These are phyloP conservation scores for Verticillium tricorpus DNA, from an alignment of 2,329 filamentous ascomycete genomes.

Conservation along the genomic window DNA sequence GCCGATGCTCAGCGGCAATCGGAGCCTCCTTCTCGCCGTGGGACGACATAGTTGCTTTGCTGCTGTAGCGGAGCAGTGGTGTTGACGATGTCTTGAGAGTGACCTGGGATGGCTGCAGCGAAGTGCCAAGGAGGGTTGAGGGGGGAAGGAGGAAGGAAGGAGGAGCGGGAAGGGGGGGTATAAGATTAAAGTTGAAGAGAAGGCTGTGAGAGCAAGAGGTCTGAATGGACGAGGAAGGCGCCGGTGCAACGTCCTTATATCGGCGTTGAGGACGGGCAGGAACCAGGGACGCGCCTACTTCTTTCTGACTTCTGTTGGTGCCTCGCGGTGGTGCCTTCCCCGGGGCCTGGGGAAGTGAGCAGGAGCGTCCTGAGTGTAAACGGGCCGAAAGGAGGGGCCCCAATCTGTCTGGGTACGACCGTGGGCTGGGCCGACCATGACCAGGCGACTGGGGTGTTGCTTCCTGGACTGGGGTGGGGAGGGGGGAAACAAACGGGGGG, in stretches of 20 bases:
- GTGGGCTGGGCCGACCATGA: not conserved
- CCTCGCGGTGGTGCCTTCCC: conserved; percentile 3
- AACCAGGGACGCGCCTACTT: not conserved
- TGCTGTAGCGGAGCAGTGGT: not conserved
- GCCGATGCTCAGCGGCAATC: not conserved
- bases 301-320: not conserved
- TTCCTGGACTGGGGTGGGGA: not conserved
- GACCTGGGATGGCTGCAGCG: not conserved
- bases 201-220: conserved; percentile 1
- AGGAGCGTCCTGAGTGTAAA: not conserved
- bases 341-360: not conserved
- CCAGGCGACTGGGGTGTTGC: not conserved
- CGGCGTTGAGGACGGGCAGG: not conserved
- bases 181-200: conserved; percentile 3
- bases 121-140: not conserved
- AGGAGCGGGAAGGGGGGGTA: not conserved
- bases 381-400: conserved; percentile 2
- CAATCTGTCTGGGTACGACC: conserved; percentile 4
- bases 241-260: conserved; percentile 3
- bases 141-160: not conserved
- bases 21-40: conserved; percentile 1
- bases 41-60: not conserved
- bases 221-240: conserved; percentile 1
- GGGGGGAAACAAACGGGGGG: not conserved
- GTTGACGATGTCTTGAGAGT: not conserved